Evolutionary conservation across 331 rosid genomes (phyloP).

Genomic region (Quercus phellos): DNA sequence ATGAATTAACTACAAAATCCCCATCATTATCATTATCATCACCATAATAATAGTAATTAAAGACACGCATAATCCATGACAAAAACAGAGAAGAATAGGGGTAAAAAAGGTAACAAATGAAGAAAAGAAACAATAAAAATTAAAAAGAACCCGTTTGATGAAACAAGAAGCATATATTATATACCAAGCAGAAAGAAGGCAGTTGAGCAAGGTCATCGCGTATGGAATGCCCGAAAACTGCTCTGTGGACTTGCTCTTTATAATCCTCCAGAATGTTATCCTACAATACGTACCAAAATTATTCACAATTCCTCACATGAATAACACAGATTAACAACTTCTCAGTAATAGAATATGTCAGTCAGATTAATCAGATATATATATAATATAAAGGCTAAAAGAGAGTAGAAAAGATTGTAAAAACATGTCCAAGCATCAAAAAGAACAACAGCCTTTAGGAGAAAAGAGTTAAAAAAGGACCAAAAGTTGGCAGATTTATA

Average conservation of each 20-base stretch:
- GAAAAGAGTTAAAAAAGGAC: not conserved
- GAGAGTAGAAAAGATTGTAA: not conserved
- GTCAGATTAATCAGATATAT: not conserved
- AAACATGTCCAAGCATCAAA: not conserved
- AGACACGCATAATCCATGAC: constrained; percentile 1
- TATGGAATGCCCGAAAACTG: constrained; percentile 90
- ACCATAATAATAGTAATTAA: not conserved
- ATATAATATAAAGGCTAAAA: not conserved
- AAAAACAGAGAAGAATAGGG: constrained; percentile 1
- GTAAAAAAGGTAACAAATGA: not conserved
- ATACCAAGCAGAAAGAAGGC: constrained; percentile 89
- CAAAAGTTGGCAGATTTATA: not conserved
- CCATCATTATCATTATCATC: too few species aligned
- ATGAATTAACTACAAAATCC: not conserved
- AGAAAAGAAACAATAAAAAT: not conserved
- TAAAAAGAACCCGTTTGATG: not conserved
- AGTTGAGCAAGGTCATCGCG: constrained; percentile 78
- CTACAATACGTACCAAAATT: constrained; percentile 18
- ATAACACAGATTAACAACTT: not conserved
- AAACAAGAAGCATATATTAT: not conserved
- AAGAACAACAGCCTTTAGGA: not conserved
- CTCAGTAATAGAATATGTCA: too few species aligned
- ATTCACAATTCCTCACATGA: constrained; percentile 8
- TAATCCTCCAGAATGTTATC: constrained; percentile 77
- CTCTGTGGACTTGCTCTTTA: constrained; percentile 57